These are phyloP conservation scores for Spizellomyces punctatus DNA, from an alignment of 192 early-diverging fungal genomes.

Conservation along the genomic window DNA sequence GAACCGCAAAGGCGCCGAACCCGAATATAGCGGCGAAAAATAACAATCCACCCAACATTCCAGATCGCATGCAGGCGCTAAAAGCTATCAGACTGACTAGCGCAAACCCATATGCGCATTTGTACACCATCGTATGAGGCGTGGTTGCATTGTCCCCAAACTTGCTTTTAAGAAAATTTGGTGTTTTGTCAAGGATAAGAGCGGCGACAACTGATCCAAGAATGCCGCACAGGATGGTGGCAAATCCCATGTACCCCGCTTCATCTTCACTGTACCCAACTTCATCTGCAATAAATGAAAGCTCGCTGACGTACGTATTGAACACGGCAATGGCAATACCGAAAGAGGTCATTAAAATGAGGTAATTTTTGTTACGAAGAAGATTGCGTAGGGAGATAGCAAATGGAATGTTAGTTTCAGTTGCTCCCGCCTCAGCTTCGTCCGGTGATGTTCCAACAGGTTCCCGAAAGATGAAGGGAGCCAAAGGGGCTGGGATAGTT, in stretches of 20 bases:
- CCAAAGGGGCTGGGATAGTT: conserved; percentile 1
- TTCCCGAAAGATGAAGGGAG: conserved; percentile 8
- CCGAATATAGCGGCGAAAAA: conserved; percentile 13
- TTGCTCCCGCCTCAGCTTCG: background rate
- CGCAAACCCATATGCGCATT: background rate
- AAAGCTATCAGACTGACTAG: conserved; percentile 9
- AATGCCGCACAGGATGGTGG: conserved; percentile 14
- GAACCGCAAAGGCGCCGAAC: conserved; percentile 23
- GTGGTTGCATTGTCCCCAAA: too few relatives aligned
- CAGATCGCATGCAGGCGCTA: conserved; percentile 3
- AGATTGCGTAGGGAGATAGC: conserved; percentile 1
- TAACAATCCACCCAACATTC: conserved; percentile 4
- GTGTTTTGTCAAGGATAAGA: conserved; percentile 5
- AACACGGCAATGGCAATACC: conserved; percentile 18
- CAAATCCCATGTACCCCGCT: conserved; percentile 23
- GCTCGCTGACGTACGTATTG: conserved; percentile 13
- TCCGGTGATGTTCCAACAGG: background rate
- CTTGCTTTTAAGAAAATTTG: background rate
- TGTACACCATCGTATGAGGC: too few relatives aligned
- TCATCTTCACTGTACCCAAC: conserved; percentile 14
- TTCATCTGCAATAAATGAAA: conserved; percentile 8
- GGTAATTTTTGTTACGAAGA: conserved; percentile 8
- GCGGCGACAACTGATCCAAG: conserved; percentile 18
- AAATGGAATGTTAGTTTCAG: background rate
- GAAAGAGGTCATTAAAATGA: conserved; percentile 5